A percentile compares a stretch with the other conserved stretches of the same genome.
Conservation (phyloP, 2,329 filamentous ascomycete species). For the Clarireedia hainanense region DNA sequence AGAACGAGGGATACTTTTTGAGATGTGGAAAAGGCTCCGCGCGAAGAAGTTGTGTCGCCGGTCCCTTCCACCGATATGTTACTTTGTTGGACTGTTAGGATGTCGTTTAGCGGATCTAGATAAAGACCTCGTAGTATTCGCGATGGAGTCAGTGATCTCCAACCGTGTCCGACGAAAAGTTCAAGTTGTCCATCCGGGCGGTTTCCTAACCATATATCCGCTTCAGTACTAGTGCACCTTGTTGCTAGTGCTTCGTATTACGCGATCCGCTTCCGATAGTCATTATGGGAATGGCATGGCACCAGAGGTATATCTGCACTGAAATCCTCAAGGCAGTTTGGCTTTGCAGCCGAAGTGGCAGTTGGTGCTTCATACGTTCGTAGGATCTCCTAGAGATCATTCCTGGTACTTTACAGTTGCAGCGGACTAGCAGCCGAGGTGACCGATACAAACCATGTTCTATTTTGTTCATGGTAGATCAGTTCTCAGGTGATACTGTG, state of each 20-base stretch:
- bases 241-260: slow-evolving; percentile 45
- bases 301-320: background rate
- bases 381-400: background rate
- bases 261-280: slow-evolving; percentile 43
- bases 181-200: slow-evolving; percentile 28
- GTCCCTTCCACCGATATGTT: background rate
- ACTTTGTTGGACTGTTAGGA: slow-evolving; percentile 43
- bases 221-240: slow-evolving; percentile 50
- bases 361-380: background rate
- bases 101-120: slow-evolving; percentile 49
- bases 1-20: slow-evolving; percentile 28
- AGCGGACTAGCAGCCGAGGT: background rate
- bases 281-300: slow-evolving; percentile 40
- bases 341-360: background rate
- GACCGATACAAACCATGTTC: background rate
- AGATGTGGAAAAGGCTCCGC: slow-evolving; percentile 16
- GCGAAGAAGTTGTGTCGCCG: background rate
- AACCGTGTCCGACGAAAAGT: slow-evolving; percentile 49
- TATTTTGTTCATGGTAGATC: background rate
- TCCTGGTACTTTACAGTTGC: background rate
- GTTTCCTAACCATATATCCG: slow-evolving; percentile 53
- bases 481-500: background rate
- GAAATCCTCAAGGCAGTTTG: background rate
- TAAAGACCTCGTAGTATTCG: slow-evolving; percentile 51
- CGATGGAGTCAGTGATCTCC: slow-evolving; percentile 40